Percentiles rank a stretch among this genome's conserved stretches.
Conservation (phyloP, 177 flowering plant genomes). For the Vitis hybrid region DNA sequence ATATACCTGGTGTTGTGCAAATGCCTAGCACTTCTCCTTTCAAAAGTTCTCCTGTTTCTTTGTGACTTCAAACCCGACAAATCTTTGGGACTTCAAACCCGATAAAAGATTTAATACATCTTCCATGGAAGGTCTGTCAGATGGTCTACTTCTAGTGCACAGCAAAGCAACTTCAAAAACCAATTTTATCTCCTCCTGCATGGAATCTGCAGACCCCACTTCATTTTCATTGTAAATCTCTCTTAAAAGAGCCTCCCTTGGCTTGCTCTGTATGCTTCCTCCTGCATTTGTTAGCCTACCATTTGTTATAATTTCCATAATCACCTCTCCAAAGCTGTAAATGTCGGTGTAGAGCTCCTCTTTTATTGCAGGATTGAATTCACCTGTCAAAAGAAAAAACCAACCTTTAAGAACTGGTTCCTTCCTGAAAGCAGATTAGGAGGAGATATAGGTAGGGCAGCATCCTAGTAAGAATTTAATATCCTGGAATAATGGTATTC, state of each 20-base stretch:
- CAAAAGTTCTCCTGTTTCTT: slow-evolving; percentile 8
- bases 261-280: slow-evolving; percentile 40
- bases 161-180: slow-evolving; percentile 66
- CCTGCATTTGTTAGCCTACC: slow-evolving; percentile 58
- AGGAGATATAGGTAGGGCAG: neutral
- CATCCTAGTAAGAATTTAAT: too few relatives aligned
- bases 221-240: slow-evolving; percentile 57
- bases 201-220: slow-evolving; percentile 23
- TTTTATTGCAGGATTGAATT: slow-evolving; percentile 29
- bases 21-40: neutral
- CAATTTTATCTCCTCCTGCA: slow-evolving; percentile 50
- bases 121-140: slow-evolving; percentile 75
- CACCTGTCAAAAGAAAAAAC: slow-evolving; percentile 35
- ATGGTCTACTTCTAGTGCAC: slow-evolving; percentile 59
- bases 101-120: slow-evolving; percentile 62
- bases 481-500: too few relatives aligned
- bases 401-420: neutral
- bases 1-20: neutral
- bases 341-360: slow-evolving; percentile 66
- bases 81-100: slow-evolving; percentile 26
- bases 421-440: neutral
- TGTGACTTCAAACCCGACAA: slow-evolving; percentile 40
- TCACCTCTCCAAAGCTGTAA: slow-evolving; percentile 71
- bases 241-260: slow-evolving; percentile 50
- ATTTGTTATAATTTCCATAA: slow-evolving; percentile 69